Conservation (phyloP, 352 stramenopile species). For the Pythium myriotylum region DNA sequence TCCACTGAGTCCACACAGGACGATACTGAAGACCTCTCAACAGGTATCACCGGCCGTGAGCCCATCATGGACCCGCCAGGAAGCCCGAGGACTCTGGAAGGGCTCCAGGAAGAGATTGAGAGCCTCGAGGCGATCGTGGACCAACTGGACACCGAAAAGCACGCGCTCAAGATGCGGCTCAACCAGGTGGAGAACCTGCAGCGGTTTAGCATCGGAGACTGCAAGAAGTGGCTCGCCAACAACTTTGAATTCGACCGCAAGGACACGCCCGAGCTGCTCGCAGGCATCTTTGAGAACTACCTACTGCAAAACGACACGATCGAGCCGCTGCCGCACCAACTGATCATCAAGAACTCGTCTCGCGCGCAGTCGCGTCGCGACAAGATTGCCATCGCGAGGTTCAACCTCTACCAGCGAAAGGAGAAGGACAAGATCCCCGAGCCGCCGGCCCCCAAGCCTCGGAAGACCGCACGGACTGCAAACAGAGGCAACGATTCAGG, state of each 20-base stretch:
- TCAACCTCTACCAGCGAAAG: conserved; percentile 27
- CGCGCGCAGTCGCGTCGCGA: conserved; percentile 34
- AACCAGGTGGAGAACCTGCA: conserved; percentile 44
- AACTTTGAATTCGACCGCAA: conserved; percentile 68
- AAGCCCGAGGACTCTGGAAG: conserved; percentile 11
- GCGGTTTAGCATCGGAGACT: conserved; percentile 43
- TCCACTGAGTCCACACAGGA: not conserved
- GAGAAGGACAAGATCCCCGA: conserved; percentile 25
- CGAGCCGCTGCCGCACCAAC: conserved; percentile 49
- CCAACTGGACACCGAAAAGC: conserved; percentile 46
- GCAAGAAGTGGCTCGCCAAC: conserved; percentile 49
- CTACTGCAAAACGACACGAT: conserved; percentile 49
- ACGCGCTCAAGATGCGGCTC: conserved; percentile 50
- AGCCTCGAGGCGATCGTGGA: conserved; percentile 43
- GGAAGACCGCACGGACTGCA: not conserved
- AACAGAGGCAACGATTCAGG: too few species aligned
- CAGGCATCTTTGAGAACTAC: conserved; percentile 57
- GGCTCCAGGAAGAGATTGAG: conserved; percentile 47
- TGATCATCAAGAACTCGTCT: conserved; percentile 56
- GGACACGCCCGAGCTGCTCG: conserved; percentile 48
- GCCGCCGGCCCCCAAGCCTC: conserved; percentile 7
- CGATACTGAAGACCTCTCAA: conserved; percentile 19
- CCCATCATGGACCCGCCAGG: conserved; percentile 4
- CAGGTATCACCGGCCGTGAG: conserved; percentile 17
- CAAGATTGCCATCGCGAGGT: conserved; percentile 35